Base-by-base conservation (phyloP, 1,284 basidiomycete species). In the Omphalotus olearius region DNA sequence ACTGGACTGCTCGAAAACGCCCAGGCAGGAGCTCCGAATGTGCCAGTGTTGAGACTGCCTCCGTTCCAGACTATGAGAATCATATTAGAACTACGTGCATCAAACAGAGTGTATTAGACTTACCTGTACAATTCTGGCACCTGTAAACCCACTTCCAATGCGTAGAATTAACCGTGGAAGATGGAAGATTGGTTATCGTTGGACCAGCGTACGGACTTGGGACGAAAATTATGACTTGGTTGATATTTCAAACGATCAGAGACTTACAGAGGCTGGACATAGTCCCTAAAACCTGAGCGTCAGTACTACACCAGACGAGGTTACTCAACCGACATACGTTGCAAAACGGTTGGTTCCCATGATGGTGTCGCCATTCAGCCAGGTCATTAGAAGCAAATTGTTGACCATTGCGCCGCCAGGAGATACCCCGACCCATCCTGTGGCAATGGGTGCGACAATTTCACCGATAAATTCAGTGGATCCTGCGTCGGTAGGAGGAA, bases 141-240 rank as follows among this genome's bases (percentile, higher is more conserved):
- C 78, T 71, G 62, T 72, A 80, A 10, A 78, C 72, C 74, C 76
- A 78, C 56, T 78, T 79, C 76, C 77, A 80, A 54, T 79, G 74
- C 2, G 78, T 80, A 2, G 74, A 59, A 53, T 79, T 80, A 36
- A 80, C 69, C 55, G 62, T 67, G 6, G 69, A 65, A 4, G 66
- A 66, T 4, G 70, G 68, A n/a, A 78, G 63, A 45, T 70, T 69
- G 2, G 76, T 79, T 37, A 80, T 63, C 13, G 69, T 64, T 2
- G 76, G 76, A 4, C 77, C 77, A 17, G 61, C 45, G 59, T 75
- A 71, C 25, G 66, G 64, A 20, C 68, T 73, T 49, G 16, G 14
- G n/a, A 17, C 16, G 26, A 17, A 3, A 23, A 28, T 52, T 25
- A 45, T 41, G 9, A 10, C 13, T 11, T 23, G 3, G 40, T 10